Percentiles rank a stretch among this genome's conserved stretches.
phyloP scores from a whole-genome alignment of 805 yeast genomes.

The Priceomyces castillae region DNA sequence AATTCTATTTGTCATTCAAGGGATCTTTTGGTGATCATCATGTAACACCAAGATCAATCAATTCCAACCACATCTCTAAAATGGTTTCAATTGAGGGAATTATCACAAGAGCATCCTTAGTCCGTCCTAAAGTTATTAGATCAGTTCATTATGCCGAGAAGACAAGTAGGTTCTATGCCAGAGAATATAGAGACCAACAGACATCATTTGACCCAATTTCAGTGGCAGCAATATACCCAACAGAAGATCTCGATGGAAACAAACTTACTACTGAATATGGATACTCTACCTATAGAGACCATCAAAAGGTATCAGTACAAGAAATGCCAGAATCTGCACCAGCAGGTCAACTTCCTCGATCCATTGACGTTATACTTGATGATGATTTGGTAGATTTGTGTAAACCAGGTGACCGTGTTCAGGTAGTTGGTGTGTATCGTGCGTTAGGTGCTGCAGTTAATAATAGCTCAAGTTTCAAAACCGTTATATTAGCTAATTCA shows the following conservation, averaged over 20 bases:
- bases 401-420: constrained; percentile 96
- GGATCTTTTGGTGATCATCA: constrained; percentile 91
- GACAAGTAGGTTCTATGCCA: constrained; percentile 79
- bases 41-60: constrained; percentile 83
- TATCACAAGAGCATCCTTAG: constrained; percentile 88
- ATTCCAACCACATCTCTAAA: constrained; percentile 72
- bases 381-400: constrained; percentile 90
- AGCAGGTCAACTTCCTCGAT: constrained; percentile 94
- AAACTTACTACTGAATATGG: constrained; percentile 90
- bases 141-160: constrained; percentile 91
- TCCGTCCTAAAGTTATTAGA: constrained; percentile 86
- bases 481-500: constrained; percentile 85
- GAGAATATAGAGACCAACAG: constrained; percentile 91
- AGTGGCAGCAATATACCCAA: constrained; percentile 85
- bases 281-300: constrained; percentile 86
- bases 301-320: constrained; percentile 88
- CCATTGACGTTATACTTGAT: constrained; percentile 88
- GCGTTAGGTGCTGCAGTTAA: constrained; percentile 74
- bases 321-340: constrained; percentile 99
- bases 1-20: constrained; percentile 72
- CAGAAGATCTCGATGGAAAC: constrained; percentile 89
- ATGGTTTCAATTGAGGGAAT: constrained; percentile 91
- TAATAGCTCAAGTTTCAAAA: constrained; percentile 68
- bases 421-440: constrained; percentile 89
- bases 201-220: constrained; percentile 83